phyloP scores from a whole-genome alignment of 2,329 filamentous ascomycete genomes.

The Parasarocladium wereldwijsianum region DNA sequence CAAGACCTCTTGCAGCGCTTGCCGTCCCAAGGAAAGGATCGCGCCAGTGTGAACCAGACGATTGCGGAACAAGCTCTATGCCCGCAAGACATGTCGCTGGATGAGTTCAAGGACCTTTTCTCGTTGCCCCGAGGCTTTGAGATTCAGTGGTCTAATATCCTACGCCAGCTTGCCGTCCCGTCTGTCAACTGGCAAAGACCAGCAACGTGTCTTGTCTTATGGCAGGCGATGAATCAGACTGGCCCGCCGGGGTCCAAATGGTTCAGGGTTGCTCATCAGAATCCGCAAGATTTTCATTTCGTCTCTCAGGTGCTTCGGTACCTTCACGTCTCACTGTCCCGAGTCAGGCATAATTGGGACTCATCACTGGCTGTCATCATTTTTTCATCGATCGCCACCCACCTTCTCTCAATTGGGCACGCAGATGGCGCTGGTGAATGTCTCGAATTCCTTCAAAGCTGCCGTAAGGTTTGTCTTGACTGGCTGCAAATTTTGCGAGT shows the following conservation, averaged over 20 bases:
- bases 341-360: background rate
- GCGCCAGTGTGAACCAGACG: constrained; percentile 29
- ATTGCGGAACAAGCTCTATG: constrained; percentile 32
- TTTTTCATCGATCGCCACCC: background rate
- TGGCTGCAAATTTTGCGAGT: background rate
- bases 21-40: constrained; percentile 12
- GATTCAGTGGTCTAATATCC: constrained; percentile 42
- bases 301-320: constrained; percentile 2
- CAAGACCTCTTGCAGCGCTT: constrained; percentile 24
- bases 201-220: constrained; percentile 30
- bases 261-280: constrained; percentile 18
- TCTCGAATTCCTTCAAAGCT: background rate
- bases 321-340: background rate
- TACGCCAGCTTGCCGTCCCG: constrained; percentile 30
- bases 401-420: background rate
- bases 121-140: constrained; percentile 29
- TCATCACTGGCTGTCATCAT: background rate
- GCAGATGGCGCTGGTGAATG: too few relatives aligned
- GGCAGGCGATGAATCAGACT: constrained; percentile 33
- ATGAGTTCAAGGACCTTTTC: constrained; percentile 39
- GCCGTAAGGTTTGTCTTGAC: background rate
- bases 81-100: constrained; percentile 28
- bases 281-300: constrained; percentile 20
- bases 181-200: constrained; percentile 33
- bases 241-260: constrained; percentile 16